Evolutionary conservation across 2,329 filamentous ascomycete species (phyloP), one percentile per base, ranked within the genome.

Genomic region (Leptographium flavum): DNA sequence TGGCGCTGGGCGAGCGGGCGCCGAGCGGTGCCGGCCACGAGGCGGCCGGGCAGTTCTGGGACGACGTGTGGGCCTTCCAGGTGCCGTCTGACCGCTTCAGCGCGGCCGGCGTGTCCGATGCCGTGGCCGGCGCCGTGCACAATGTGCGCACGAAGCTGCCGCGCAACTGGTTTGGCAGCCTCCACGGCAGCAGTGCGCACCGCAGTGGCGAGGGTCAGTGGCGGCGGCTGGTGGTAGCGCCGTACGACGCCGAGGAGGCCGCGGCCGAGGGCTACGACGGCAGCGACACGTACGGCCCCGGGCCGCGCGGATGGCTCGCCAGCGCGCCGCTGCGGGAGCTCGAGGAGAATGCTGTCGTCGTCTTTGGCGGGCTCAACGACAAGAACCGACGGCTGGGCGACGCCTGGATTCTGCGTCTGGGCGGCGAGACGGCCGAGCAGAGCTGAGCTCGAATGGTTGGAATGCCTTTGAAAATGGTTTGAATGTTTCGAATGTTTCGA

Each of bases 31-130:
- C 66, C 2, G 73, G 71, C 25, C 68, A 74, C 52, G 65, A 64
- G 17, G 69, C 60, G 15, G 68, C 71, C 2, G 74, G 71, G 22
- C 67, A 64, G 47, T 79, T 76, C 57, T 70, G 68, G 61, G 60
- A 66, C 50, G 77, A 82, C 55, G 69, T 79, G 17, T 83, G 79
- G 79, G 67, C 70, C 15, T 81, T 78, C 60, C 73, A 78, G 59
- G 67, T 78, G 17, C 75, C 73, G 10, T 68, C 73, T 10, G 58
- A 68, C 39, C 68, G 70, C 46, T 69, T 71, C 65, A 72, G 70
- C 14, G 62, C 68, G 1, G 74, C 74, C 2, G 72, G 71, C 53
- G 59, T 79, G 48, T 68, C 70, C 27, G 65, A 77, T 47, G 71
- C 74, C n/a, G 62, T 77, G 44, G 61, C 67, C 58, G 67, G 70